Evolutionary conservation across 345 rosid species (phyloP).

Genomic region (Euclidium syriacum): DNA sequence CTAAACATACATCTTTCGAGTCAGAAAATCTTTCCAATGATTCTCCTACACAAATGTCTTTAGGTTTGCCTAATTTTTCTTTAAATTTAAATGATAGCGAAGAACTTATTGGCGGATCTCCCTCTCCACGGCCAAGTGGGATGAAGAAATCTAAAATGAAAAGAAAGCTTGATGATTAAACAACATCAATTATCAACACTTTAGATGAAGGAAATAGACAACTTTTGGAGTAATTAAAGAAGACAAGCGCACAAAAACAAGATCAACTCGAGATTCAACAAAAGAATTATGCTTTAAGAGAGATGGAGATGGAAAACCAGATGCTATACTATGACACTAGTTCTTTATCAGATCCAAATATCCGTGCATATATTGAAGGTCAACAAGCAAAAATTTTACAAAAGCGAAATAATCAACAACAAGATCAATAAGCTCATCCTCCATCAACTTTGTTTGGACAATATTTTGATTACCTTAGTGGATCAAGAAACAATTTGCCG

Average conservation of each 20-base stretch:
- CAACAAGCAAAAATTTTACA: background rate
- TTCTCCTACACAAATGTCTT: background rate
- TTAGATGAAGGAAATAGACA: background rate
- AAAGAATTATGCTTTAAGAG: background rate
- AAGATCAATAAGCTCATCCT: background rate
- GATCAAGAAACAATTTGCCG: too few species aligned
- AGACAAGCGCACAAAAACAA: background rate
- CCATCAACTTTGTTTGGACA: background rate
- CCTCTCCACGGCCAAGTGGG: background rate
- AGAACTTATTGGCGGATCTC: background rate
- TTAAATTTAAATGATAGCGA: background rate
- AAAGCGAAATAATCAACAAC: background rate
- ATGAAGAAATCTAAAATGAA: background rate
- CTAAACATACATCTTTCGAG: background rate
- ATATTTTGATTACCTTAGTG: background rate
- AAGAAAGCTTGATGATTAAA: background rate
- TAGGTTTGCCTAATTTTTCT: background rate
- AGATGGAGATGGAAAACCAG: background rate
- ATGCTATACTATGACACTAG: background rate
- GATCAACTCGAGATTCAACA: background rate
- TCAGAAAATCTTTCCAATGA: background rate
- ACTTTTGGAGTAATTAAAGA: background rate
- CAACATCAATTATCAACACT: background rate
- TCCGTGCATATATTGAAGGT: background rate
- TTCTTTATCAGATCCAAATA: background rate